Conservation (phyloP, 2,329 filamentous ascomycete species). For the Tolypocladium capitatum region DNA sequence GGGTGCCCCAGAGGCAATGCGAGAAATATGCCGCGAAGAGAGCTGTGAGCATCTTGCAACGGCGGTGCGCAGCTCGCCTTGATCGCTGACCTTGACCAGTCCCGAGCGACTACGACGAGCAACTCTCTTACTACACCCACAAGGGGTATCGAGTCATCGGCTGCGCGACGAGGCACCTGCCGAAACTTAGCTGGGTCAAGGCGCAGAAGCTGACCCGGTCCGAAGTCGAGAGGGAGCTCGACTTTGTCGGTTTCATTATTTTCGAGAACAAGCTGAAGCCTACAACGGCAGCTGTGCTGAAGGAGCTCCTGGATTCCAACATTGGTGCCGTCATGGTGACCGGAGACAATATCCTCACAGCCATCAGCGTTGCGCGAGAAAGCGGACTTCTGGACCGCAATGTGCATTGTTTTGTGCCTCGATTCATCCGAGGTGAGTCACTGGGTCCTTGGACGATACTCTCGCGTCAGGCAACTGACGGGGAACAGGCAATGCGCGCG, state of each 20-base stretch:
- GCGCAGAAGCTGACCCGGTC: slow-evolving; percentile 84
- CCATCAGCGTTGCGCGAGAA: slow-evolving; percentile 87
- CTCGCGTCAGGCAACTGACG: slow-evolving; percentile 5
- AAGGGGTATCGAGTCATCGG: slow-evolving; percentile 94
- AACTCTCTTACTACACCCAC: slow-evolving; percentile 83
- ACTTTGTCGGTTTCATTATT: slow-evolving; percentile 92
- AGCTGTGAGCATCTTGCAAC: slow-evolving; percentile 46
- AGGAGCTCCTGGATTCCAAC: slow-evolving; percentile 68
- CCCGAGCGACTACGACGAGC: slow-evolving; percentile 78
- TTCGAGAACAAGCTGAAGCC: slow-evolving; percentile 98
- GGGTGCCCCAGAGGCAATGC: slow-evolving; percentile 92
- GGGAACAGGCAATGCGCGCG: slow-evolving; percentile 49
- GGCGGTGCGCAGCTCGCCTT: not conserved
- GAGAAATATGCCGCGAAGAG: slow-evolving; percentile 74
- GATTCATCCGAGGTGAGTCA: slow-evolving; percentile 57
- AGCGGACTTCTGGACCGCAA: slow-evolving; percentile 69
- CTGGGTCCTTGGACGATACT: not conserved
- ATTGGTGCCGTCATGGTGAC: slow-evolving; percentile 95
- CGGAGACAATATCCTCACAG: slow-evolving; percentile 93
- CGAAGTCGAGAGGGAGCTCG: slow-evolving; percentile 70
- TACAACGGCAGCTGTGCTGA: slow-evolving; percentile 66
- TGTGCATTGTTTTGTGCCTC: slow-evolving; percentile 85
- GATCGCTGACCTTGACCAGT: slow-evolving; percentile 31
- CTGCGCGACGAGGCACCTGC: slow-evolving; percentile 79
- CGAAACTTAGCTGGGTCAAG: slow-evolving; percentile 84